phyloP scores from a whole-genome alignment of 164 flowering plant genomes.

The Vitis amurensis region DNA sequence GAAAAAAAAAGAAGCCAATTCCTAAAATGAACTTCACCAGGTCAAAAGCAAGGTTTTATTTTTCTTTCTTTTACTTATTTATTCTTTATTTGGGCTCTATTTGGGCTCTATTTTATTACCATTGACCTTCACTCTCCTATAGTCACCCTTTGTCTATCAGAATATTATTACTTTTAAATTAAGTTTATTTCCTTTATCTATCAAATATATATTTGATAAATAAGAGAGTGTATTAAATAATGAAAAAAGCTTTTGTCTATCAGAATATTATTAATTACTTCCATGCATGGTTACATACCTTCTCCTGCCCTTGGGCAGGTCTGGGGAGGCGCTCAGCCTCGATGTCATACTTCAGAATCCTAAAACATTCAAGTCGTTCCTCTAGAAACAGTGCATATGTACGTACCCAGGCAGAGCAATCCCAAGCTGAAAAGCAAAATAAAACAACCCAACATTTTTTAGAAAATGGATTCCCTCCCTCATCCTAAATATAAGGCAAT shows the following conservation, averaged over 20 bases:
- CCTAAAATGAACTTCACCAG: neutral
- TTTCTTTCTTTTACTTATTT: neutral
- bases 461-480: neutral
- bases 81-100: neutral
- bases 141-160: too few species aligned
- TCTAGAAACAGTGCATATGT: conserved; percentile 91
- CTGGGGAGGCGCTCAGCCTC: conserved; percentile 90
- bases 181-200: too few species aligned
- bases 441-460: neutral
- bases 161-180: too few species aligned
- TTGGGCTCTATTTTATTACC: neutral
- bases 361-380: conserved; percentile 92
- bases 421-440: conserved; percentile 76
- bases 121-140: neutral
- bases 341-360: conserved; percentile 86
- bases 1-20: neutral
- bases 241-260: too few species aligned
- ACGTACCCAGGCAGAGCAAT: conserved; percentile 99
- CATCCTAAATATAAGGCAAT: neutral
- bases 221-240: too few species aligned
- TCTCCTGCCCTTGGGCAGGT: conserved; percentile 75
- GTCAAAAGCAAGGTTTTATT: neutral
- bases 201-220: too few species aligned
- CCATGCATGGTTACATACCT: conserved; percentile 39
- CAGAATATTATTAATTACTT: neutral